Conservation (phyloP, 768 basidiomycete genomes). For the Trametes villosa region DNA sequence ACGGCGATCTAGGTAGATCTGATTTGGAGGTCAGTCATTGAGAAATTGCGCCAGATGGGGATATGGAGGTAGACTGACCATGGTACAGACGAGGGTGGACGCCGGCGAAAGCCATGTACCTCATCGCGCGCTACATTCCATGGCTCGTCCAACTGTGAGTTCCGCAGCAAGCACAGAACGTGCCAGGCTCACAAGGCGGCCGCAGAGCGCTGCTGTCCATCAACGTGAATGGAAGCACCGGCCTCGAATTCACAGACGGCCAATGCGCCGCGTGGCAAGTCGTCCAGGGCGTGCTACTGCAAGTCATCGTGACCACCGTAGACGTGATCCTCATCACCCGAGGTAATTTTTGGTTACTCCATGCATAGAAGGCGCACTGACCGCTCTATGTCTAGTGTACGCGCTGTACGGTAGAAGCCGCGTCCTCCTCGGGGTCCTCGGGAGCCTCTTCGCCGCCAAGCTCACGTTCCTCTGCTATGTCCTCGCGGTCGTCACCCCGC, state of each 20-base stretch:
- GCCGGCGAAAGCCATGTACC: slow-evolving; percentile 28
- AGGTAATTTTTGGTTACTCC: slow-evolving; percentile 8
- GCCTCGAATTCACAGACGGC: slow-evolving; percentile 18
- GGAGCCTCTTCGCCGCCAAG: slow-evolving; percentile 24
- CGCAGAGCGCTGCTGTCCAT: slow-evolving; percentile 30
- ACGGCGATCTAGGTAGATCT: slow-evolving; percentile 23
- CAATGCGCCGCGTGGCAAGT: slow-evolving; percentile 29
- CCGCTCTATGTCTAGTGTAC: slow-evolving; percentile 22
- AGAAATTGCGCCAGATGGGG: too few relatives aligned
- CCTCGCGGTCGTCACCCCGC: slow-evolving; percentile 28
- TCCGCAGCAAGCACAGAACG: not conserved
- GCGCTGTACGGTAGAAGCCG: slow-evolving; percentile 28
- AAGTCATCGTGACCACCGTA: slow-evolving; percentile 31
- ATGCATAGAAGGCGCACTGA: not conserved
- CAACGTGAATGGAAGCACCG: slow-evolving; percentile 30
- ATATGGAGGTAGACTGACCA: not conserved
- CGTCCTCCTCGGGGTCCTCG: slow-evolving; percentile 19
- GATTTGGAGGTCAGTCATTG: slow-evolving; percentile 32
- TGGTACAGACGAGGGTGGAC: slow-evolving; percentile 26
- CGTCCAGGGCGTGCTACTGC: slow-evolving; percentile 28
- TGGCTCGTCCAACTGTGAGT: slow-evolving; percentile 30
- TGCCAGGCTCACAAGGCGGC: not conserved
- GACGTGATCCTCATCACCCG: slow-evolving; percentile 33
- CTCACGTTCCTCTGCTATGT: slow-evolving; percentile 24
- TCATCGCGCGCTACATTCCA: slow-evolving; percentile 28